phyloP scores from a whole-genome alignment of 495 filamentous ascomycete genomes.

The Mycothermus thermophilus region DNA sequence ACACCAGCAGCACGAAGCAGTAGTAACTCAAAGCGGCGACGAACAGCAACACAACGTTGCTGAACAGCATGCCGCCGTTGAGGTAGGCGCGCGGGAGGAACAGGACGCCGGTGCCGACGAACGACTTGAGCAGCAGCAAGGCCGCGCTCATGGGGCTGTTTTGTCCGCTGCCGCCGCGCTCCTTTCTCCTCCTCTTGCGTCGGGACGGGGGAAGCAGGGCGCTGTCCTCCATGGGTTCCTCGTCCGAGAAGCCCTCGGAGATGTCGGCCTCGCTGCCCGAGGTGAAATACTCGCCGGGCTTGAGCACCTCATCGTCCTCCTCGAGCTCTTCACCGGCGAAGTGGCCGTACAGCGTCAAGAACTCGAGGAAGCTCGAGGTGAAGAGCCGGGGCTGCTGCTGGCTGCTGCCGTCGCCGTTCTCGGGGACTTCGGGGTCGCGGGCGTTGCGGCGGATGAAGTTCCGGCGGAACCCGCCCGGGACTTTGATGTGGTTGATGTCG shows the following conservation, averaged over 20 bases:
- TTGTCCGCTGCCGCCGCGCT: slow-evolving; percentile 53
- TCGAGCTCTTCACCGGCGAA: slow-evolving; percentile 94
- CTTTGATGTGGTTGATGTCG: slow-evolving; percentile 74
- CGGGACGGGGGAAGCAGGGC: slow-evolving; percentile 61
- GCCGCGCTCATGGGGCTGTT: slow-evolving; percentile 61
- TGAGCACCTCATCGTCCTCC: slow-evolving; percentile 81
- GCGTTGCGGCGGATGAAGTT: slow-evolving; percentile 66
- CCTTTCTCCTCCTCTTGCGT: slow-evolving; percentile 57
- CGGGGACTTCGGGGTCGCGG: slow-evolving; percentile 38
- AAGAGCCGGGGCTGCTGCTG: slow-evolving; percentile 47
- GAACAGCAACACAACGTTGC: slow-evolving; percentile 70
- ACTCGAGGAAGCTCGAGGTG: slow-evolving; percentile 87
- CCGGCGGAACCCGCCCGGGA: slow-evolving; percentile 85
- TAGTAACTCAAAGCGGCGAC: slow-evolving; percentile 84
- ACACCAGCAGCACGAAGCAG: slow-evolving; percentile 87
- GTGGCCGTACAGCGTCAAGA: slow-evolving; percentile 86
- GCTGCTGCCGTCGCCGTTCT: slow-evolving; percentile 23
- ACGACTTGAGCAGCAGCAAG: slow-evolving; percentile 82
- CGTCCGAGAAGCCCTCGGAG: slow-evolving; percentile 40
- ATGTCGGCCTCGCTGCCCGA: slow-evolving; percentile 46
- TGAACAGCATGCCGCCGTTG: slow-evolving; percentile 96
- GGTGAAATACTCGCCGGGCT: slow-evolving; percentile 72
- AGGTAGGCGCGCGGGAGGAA: slow-evolving; percentile 86
- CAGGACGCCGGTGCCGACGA: slow-evolving; percentile 93
- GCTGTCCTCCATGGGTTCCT: slow-evolving; percentile 68